Conservation (phyloP, 768 basidiomycete species). For the Tulasnella calospora region DNA sequence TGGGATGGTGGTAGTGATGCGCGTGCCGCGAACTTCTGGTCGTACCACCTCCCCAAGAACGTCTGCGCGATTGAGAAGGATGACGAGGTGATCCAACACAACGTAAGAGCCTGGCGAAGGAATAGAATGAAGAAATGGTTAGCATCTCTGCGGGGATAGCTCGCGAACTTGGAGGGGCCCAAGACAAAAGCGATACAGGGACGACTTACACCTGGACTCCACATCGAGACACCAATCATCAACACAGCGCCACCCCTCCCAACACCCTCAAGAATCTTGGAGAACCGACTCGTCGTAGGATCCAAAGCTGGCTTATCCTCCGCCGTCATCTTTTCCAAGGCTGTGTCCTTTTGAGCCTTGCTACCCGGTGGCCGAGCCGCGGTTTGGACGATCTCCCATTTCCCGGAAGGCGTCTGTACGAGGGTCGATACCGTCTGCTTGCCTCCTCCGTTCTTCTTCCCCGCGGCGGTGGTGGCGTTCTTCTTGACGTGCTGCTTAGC, state of each 20-base stretch:
- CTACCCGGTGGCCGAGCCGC: not conserved
- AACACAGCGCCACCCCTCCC: conserved; percentile 19
- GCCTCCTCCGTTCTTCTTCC: not conserved
- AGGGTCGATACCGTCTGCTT: conserved; percentile 10
- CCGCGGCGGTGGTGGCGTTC: not conserved
- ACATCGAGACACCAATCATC: conserved; percentile 23
- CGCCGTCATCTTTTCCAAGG: conserved; percentile 11
- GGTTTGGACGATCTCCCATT: conserved; percentile 13
- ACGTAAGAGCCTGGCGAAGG: conserved; percentile 10
- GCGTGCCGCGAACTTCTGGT: not conserved
- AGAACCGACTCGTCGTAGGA: conserved; percentile 7
- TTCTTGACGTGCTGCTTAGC: conserved; percentile 12
- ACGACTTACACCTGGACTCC: conserved; percentile 19
- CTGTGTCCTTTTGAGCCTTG: conserved; percentile 14
- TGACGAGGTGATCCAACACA: conserved; percentile 24
- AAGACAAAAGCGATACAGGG: no score
- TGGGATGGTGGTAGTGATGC: not conserved
- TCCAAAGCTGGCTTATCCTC: not conserved
- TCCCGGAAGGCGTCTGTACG: conserved; percentile 10
- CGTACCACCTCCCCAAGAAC: not conserved
- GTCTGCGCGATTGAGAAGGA: conserved; percentile 22
- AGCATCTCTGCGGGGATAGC: not conserved
- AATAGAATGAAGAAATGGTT: not conserved
- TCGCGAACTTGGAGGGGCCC: no score
- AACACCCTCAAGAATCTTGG: not conserved